phyloP scores from a whole-genome alignment of 2,329 filamentous ascomycete genomes.

The Lasiodiplodia sp. region DNA sequence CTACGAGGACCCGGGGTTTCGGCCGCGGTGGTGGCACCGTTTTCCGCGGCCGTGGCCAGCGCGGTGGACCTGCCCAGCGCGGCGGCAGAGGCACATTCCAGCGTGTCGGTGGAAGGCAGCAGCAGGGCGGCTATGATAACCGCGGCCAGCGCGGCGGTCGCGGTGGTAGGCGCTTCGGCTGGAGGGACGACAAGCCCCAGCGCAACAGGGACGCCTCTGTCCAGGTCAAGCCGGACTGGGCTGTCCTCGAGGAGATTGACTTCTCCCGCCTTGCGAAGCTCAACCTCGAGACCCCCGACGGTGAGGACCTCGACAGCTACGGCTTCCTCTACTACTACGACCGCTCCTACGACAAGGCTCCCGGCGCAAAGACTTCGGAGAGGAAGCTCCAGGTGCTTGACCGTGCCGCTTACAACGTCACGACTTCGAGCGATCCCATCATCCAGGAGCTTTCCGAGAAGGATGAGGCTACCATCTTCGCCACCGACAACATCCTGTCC shows the following conservation, averaged over 20 bases:
- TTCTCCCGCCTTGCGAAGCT: constrained; percentile 95
- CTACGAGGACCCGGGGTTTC: constrained; percentile 81
- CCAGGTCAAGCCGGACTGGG: constrained; percentile 95
- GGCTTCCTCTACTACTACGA: constrained; percentile 99
- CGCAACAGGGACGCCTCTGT: constrained; percentile 96
- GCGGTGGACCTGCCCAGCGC: constrained; percentile 77
- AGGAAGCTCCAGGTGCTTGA: constrained; percentile 88
- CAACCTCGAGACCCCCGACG: constrained; percentile 92
- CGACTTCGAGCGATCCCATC: constrained; percentile 92
- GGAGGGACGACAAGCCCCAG: constrained; percentile 98
- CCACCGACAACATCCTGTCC: constrained; percentile 94
- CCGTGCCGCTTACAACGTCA: constrained; percentile 97
- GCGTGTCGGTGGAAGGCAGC: constrained; percentile 71
- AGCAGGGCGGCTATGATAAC: constrained; percentile 74
- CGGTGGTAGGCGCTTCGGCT: constrained; percentile 88
- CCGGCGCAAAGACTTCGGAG: constrained; percentile 83
- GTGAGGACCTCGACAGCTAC: constrained; percentile 93
- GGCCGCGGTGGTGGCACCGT: constrained; percentile 87
- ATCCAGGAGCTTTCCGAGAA: constrained; percentile 97
- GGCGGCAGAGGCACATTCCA: constrained; percentile 76
- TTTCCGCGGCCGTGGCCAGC: constrained; percentile 77
- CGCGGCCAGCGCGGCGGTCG: constrained; percentile 72
- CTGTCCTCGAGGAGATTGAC: constrained; percentile 96
- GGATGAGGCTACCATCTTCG: constrained; percentile 95
- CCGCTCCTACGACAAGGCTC: constrained; percentile 90